These are phyloP conservation scores for Vitis hybrid DNA, from an alignment of 177 flowering plant species.

Conservation along the genomic window DNA sequence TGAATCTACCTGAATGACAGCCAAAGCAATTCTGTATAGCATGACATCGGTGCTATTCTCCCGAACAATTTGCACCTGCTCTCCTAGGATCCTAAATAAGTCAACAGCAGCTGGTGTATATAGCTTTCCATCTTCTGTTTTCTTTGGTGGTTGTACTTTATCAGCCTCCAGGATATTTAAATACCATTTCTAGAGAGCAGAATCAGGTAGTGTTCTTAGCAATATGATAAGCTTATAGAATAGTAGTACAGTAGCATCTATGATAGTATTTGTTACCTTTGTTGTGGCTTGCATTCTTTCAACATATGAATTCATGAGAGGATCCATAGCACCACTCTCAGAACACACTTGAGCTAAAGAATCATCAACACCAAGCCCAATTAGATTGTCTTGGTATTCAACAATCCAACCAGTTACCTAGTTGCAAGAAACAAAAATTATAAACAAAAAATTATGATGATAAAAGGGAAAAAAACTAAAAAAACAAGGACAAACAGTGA, in stretches of 20 bases:
- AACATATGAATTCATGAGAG: slow-evolving; percentile 96
- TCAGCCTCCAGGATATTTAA: slow-evolving; percentile 91
- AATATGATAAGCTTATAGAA: slow-evolving; percentile 1
- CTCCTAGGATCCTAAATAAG: slow-evolving; percentile 93
- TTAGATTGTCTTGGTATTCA: slow-evolving; percentile 91
- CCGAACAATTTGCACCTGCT: slow-evolving; percentile 95
- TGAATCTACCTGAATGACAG: slow-evolving; percentile 79
- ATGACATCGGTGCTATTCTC: slow-evolving; percentile 98
- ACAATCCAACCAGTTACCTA: slow-evolving; percentile 99
- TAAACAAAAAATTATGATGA: background rate
- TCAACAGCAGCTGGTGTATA: slow-evolving; percentile 99
- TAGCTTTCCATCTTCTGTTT: slow-evolving; percentile 87
- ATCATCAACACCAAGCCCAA: slow-evolving; percentile 97
- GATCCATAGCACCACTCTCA: slow-evolving; percentile 99
- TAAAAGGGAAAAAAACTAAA: background rate
- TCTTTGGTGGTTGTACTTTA: slow-evolving; percentile 90
- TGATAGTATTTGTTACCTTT: slow-evolving; percentile 38
- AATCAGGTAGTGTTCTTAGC: background rate
- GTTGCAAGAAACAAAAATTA: slow-evolving; percentile 7
- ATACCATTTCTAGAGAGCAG: slow-evolving; percentile 83
- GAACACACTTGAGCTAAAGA: slow-evolving; percentile 99
- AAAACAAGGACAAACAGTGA: too few species aligned
- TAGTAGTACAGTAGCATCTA: background rate
- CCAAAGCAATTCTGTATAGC: slow-evolving; percentile 93
- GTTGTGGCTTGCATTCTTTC: slow-evolving; percentile 99